Conservation (phyloP, 2,329 filamentous ascomycete species). For the Lecanicillium sp. region DNA sequence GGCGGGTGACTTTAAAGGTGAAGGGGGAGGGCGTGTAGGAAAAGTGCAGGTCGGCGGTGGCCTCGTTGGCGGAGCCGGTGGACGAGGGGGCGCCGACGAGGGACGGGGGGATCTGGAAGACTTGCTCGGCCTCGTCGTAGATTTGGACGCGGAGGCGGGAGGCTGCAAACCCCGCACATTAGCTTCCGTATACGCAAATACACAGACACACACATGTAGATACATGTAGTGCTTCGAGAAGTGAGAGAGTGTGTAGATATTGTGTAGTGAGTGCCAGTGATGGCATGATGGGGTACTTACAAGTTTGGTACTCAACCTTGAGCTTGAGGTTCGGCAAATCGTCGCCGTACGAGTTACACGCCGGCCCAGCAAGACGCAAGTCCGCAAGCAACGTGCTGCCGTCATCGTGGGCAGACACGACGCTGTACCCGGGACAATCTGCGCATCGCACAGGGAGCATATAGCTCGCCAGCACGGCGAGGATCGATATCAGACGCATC, state of each 20-base stretch:
- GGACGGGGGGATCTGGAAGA: not conserved
- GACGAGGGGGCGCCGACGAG: not conserved
- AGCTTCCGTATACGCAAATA: too few species aligned
- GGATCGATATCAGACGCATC: not conserved
- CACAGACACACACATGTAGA: not conserved
- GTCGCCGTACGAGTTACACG: not conserved
- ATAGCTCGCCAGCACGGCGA: not conserved
- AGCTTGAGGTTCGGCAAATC: slow-evolving; percentile 10
- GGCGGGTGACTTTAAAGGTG: slow-evolving; percentile 54
- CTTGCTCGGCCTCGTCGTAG: not conserved
- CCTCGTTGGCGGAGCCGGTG: slow-evolving; percentile 15
- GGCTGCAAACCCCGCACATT: too few species aligned
- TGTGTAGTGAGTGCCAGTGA: too few species aligned
- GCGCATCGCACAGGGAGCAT: not conserved
- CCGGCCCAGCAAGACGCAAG: not conserved
- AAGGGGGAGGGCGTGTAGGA: slow-evolving; percentile 48
- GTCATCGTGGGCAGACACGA: not conserved
- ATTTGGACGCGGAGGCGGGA: not conserved
- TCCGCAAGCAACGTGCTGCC: not conserved
- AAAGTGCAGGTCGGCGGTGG: slow-evolving; percentile 41
- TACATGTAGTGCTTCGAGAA: not conserved
- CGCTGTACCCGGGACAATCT: not conserved
- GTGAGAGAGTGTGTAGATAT: too few species aligned
- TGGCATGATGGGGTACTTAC: not conserved
- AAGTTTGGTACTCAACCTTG: slow-evolving; percentile 1